These are phyloP conservation scores for Candida tammaniensis DNA, from an alignment of 805 yeast species.

Conservation along the genomic window DNA sequence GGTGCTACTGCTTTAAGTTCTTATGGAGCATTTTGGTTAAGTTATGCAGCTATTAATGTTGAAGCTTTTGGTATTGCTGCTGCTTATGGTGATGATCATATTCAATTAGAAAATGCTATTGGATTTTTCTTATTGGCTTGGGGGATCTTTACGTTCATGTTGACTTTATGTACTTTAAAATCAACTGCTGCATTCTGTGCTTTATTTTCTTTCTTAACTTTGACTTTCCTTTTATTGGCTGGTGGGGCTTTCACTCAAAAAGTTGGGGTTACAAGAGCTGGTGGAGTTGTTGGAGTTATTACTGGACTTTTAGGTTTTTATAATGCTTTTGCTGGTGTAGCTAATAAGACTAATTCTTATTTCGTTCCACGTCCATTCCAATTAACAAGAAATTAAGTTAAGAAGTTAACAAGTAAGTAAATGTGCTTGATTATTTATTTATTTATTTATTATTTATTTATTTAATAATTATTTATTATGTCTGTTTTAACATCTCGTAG, in stretches of 20 bases:
- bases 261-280: constrained; percentile 30
- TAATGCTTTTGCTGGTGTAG: constrained; percentile 40
- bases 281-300: constrained; percentile 42
- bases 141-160: constrained; percentile 40
- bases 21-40: constrained; percentile 42
- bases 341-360: constrained; percentile 34
- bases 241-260: constrained; percentile 31
- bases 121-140: constrained; percentile 39
- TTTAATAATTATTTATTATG: not conserved
- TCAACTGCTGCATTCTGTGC: constrained; percentile 36
- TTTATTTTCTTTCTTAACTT: constrained; percentile 27
- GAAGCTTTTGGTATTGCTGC: constrained; percentile 30
- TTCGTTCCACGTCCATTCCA: constrained; percentile 27
- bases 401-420: too few relatives aligned
- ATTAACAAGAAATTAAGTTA: constrained; percentile 16
- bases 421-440: constrained; percentile 4
- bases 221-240: constrained; percentile 36
- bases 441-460: constrained; percentile 6
- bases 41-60: constrained; percentile 29
- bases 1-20: constrained; percentile 67
- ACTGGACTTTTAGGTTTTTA: constrained; percentile 39
- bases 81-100: constrained; percentile 27
- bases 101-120: constrained; percentile 29
- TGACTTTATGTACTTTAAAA: constrained; percentile 33
- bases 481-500: too few relatives aligned